Evolutionary conservation across 352 stramenopile species (phyloP).

Genomic region (Pythium plurisporium): DNA sequence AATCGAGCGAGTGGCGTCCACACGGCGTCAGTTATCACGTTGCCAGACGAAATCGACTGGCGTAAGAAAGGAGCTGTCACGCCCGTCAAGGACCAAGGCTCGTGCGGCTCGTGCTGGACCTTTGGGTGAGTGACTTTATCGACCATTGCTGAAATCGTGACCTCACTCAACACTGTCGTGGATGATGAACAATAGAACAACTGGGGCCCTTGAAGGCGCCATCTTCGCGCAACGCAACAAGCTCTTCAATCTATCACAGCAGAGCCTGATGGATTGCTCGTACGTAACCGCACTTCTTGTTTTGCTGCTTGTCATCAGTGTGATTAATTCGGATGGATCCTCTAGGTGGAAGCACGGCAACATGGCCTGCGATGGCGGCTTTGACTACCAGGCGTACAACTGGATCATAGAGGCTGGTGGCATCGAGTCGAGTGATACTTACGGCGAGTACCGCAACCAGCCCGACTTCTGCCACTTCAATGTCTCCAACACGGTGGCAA

Average conservation of each 20-base stretch:
- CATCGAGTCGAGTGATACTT: conserved; percentile 75
- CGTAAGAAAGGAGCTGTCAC: conserved; percentile 81
- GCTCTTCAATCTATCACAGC: conserved; percentile 82
- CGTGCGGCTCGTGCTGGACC: conserved; percentile 91
- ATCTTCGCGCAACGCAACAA: conserved; percentile 70
- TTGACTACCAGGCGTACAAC: conserved; percentile 88
- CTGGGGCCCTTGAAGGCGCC: conserved; percentile 69
- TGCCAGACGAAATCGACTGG: conserved; percentile 84
- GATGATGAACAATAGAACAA: conserved; percentile 54
- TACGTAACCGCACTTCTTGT: conserved; percentile 24
- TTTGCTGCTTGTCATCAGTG: too few species aligned
- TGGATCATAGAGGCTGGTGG: conserved; percentile 84
- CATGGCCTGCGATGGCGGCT: conserved; percentile 83
- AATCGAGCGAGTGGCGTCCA: conserved; percentile 57
- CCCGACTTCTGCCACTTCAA: conserved; percentile 90
- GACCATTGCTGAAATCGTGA: too few species aligned
- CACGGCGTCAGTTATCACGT: conserved; percentile 22
- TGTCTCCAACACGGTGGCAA: conserved; percentile 54
- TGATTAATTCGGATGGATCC: too few species aligned
- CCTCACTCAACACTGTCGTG: too few species aligned
- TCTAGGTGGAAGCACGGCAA: conserved; percentile 87
- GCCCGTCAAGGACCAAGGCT: conserved; percentile 89
- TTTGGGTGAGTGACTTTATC: conserved; percentile 48
- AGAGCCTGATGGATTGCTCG: conserved; percentile 90
- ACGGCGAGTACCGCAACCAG: conserved; percentile 84